Percentiles rank a stretch among this genome's conserved stretches.
These are phyloP conservation scores for Monosporozyma servazzii DNA, from an alignment of 805 yeast species.

Conservation along the genomic window DNA sequence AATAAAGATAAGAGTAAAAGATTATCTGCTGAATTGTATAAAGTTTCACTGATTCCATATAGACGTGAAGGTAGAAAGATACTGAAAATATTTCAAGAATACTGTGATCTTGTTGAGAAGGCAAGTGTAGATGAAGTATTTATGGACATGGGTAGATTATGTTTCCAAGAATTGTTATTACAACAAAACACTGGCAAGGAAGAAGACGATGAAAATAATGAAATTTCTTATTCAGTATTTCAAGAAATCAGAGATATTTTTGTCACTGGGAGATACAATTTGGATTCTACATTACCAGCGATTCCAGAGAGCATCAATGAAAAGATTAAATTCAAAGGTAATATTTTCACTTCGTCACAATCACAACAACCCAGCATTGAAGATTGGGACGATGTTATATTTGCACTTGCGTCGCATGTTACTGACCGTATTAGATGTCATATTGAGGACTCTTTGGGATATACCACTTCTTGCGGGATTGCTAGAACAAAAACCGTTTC, in stretches of 20 bases:
- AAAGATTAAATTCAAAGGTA: conserved; percentile 15
- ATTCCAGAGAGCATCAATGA: conserved; percentile 14
- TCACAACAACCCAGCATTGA: conserved; percentile 11
- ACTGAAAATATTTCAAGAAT: conserved; percentile 48
- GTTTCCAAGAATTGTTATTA: conserved; percentile 35
- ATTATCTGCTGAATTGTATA: conserved; percentile 56
- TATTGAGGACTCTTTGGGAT: conserved; percentile 51
- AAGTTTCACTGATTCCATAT: conserved; percentile 87
- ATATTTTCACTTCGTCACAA: conserved; percentile 1
- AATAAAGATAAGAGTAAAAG: conserved; percentile 36
- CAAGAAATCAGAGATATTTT: conserved; percentile 15
- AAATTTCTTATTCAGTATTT: neutral
- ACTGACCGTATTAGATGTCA: conserved; percentile 44
- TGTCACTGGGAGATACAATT: conserved; percentile 16
- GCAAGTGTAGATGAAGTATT: conserved; percentile 95
- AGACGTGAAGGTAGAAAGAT: conserved; percentile 80
- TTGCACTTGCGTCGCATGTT: conserved; percentile 56
- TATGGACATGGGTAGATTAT: conserved; percentile 67
- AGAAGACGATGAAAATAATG: neutral
- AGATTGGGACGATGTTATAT: conserved; percentile 79
- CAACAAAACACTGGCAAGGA: conserved; percentile 6
- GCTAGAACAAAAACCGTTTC: conserved; percentile 70
- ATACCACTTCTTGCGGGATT: conserved; percentile 86
- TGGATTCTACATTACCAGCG: conserved; percentile 20
- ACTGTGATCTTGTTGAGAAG: conserved; percentile 70